Evolutionary conservation across 106 monocot genomes (phyloP).

Genomic region (Acorus gramineus): DNA sequence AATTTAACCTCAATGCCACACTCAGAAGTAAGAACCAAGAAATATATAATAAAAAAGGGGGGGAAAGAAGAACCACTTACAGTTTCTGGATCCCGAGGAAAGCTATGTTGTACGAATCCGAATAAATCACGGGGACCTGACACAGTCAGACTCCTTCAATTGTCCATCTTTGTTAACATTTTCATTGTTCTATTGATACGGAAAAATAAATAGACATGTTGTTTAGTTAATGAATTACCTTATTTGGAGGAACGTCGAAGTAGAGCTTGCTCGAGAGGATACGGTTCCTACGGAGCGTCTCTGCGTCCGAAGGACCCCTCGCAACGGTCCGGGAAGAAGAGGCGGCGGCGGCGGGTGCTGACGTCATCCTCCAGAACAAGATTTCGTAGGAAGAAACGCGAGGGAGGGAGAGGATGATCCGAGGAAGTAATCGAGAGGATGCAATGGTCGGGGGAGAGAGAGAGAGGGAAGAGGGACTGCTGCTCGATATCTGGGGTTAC

Average conservation of each 20-base stretch:
- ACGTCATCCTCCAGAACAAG: no score
- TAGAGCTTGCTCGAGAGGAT: slow-evolving; percentile 92
- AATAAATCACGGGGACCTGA: slow-evolving; percentile 80
- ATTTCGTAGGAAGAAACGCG: no score
- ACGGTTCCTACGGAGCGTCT: slow-evolving; percentile 27
- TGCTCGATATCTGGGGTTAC: no score
- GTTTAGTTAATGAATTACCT: slow-evolving; percentile 17
- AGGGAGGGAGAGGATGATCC: no score
- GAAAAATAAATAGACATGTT: neutral
- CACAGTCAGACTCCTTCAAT: neutral
- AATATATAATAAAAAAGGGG: neutral
- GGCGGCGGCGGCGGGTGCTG: slow-evolving; percentile 13
- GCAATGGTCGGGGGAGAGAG: no score
- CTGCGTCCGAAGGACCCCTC: neutral
- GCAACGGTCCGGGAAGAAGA: neutral
- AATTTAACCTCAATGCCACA: neutral
- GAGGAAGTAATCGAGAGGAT: no score
- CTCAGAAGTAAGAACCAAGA: neutral
- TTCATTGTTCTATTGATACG: neutral
- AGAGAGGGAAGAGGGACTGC: no score
- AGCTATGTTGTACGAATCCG: slow-evolving; percentile 73
- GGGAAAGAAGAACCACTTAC: slow-evolving; percentile 26
- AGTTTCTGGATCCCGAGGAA: slow-evolving; percentile 88
- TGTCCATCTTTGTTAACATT: neutral
- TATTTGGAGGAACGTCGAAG: slow-evolving; percentile 59